Percentiles rank a stretch among this genome's conserved stretches.
phyloP scores from a whole-genome alignment of 2,329 filamentous ascomycete species.

The Fusarium nurragi region DNA sequence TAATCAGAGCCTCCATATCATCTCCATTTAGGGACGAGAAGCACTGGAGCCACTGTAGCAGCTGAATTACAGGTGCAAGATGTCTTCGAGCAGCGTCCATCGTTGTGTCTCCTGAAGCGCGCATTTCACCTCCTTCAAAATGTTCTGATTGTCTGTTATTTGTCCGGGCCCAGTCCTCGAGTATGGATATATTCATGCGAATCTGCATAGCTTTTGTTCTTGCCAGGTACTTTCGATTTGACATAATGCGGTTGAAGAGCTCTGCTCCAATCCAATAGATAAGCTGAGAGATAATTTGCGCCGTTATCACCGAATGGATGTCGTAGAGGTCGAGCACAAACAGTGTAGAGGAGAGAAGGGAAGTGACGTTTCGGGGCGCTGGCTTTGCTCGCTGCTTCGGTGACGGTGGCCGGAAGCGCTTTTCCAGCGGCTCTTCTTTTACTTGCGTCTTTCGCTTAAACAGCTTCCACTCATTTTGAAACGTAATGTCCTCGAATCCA shows the following conservation, averaged over 20 bases:
- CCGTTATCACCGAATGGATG: slow-evolving; percentile 94
- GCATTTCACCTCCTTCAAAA: slow-evolving; percentile 91
- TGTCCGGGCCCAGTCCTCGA: slow-evolving; percentile 94
- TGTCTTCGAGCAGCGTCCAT: slow-evolving; percentile 86
- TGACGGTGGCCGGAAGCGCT: slow-evolving; percentile 89
- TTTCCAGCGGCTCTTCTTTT: slow-evolving; percentile 90
- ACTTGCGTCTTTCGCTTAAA: slow-evolving; percentile 92
- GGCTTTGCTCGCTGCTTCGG: slow-evolving; percentile 92
- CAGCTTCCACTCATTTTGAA: slow-evolving; percentile 98
- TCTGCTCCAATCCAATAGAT: slow-evolving; percentile 97
- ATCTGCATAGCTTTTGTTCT: slow-evolving; percentile 99
- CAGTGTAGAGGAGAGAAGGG: slow-evolving; percentile 90
- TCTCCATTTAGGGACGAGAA: slow-evolving; percentile 90
- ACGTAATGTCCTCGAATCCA: slow-evolving; percentile 94
- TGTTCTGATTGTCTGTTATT: slow-evolving; percentile 97
- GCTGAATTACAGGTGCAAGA: slow-evolving; percentile 88
- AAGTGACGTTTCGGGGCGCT: slow-evolving; percentile 94
- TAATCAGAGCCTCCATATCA: slow-evolving; percentile 87
- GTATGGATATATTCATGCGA: slow-evolving; percentile 94
- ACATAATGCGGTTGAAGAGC: slow-evolving; percentile 98
- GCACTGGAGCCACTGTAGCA: slow-evolving; percentile 97
- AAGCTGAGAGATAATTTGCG: slow-evolving; percentile 90
- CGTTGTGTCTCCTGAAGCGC: slow-evolving; percentile 84
- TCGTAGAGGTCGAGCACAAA: slow-evolving; percentile 99
- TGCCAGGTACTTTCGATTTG: slow-evolving; percentile 91